Evolutionary conservation across 306 rosid genomes (phyloP), one percentile per base, ranked within the genome.

Genomic region (Trifolium dubium): DNA sequence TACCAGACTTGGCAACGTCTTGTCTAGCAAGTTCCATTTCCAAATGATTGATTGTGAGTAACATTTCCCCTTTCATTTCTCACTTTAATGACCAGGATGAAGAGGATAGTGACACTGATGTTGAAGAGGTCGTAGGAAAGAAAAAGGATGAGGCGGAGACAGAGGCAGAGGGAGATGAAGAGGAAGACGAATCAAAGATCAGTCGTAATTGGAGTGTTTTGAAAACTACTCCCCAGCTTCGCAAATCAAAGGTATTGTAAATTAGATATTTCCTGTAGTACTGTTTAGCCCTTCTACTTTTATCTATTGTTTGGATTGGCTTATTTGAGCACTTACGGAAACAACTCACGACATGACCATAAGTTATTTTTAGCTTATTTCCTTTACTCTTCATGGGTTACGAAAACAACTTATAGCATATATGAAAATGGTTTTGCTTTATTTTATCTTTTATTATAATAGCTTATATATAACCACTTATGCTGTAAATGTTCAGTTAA

Each of bases 181-280:
- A 23, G 19, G 88, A 67, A 60, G 89, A 64, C 31, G 90, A 79
- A 12, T 88, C 86, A 82, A 92, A 94, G 84, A 64, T 94, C 71
- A 54, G 67, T 28, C 90, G 96, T 81, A 88, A 90, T 76, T 94
- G 99, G 99, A 94, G 99, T 64, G 93, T 90, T 73, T 85, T 89
- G 85, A 93, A 91, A 90, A 83, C 81, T 69, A 86, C 85, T 75
- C 96, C 96, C 0, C 84, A 86, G 78, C 89, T 88, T 65, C 83
- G 67, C 80, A 87, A 88, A 76, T 86, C 96, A 67, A 87, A 94
- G 97, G 99, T 94, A 81, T 64, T 68, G 65, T 64, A 54, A 67
- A 81, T 74, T 28, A 30, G 31, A 58, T 39, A 71, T 32, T 14
- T 71, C 54, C 69, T 35, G 17, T 19, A 54, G 61, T 51, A 67